A percentile compares a stretch with the other conserved stretches of the same genome.
Conservation (phyloP, 2,329 filamentous ascomycete species). For the Trichoderma koningiopsis region DNA sequence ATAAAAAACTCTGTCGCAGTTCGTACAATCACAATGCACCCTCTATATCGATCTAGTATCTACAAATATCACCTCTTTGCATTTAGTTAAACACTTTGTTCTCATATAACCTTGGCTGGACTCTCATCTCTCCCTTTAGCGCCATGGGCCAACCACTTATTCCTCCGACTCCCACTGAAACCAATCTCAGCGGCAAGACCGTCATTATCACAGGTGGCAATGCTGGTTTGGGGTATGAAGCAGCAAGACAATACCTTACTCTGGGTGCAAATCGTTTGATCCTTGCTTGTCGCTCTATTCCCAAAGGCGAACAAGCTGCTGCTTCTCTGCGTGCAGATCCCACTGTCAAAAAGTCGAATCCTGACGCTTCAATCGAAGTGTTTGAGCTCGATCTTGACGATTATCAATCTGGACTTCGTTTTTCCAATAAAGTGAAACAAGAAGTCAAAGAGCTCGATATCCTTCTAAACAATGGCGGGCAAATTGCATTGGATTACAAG, state of each 20-base stretch:
- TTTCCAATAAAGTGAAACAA: background rate
- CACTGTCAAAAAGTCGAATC: conserved; percentile 1
- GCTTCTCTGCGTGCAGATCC: background rate
- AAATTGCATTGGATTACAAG: background rate
- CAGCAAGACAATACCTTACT: conserved; percentile 13
- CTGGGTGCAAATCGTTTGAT: conserved; percentile 5
- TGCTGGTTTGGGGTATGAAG: conserved; percentile 6
- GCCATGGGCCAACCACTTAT: conserved; percentile 5
- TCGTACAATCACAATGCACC: background rate
- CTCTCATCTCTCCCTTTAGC: no score
- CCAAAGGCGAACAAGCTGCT: background rate
- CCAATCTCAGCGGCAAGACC: background rate
- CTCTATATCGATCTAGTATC: background rate
- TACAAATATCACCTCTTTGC: background rate
- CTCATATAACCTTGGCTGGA: background rate
- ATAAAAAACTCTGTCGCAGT: background rate
- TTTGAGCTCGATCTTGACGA: conserved; percentile 18
- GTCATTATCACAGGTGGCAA: conserved; percentile 16
- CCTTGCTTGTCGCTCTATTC: conserved; percentile 2
- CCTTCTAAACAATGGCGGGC: conserved; percentile 12
- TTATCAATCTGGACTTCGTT: conserved; percentile 9
- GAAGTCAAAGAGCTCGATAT: conserved; percentile 16
- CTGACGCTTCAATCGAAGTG: background rate
- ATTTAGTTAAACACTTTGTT: background rate
- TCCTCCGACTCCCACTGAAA: background rate